phyloP scores from a whole-genome alignment of 352 stramenopile genomes.

The Detonula confervacea region DNA sequence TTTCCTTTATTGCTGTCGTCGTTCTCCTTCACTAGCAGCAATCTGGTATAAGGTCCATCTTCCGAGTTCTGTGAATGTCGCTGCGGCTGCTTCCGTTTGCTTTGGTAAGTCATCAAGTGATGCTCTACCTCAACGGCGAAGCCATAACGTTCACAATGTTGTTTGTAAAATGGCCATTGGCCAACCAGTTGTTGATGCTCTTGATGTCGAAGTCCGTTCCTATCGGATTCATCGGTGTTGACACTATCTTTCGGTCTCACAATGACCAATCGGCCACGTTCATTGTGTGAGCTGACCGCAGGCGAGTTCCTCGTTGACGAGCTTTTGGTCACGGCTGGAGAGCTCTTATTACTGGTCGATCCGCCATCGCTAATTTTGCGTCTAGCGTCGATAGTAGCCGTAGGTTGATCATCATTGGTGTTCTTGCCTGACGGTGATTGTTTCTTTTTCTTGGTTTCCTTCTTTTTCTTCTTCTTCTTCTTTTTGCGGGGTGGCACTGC shows the following conservation, averaged over 20 bases:
- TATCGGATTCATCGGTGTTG: neutral
- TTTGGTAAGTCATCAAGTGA: neutral
- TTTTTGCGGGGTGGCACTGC: neutral
- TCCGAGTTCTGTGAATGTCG: neutral
- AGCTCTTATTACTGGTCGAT: no score
- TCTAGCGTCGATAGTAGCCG: neutral
- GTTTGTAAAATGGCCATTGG: conserved; percentile 30
- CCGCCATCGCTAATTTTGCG: no score
- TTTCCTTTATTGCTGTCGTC: neutral
- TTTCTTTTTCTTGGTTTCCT: neutral
- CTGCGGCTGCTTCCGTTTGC: neutral
- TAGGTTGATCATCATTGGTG: neutral
- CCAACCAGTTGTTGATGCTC: neutral
- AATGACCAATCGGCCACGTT: conserved; percentile 20
- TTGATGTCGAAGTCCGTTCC: neutral
- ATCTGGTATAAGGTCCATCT: conserved; percentile 8
- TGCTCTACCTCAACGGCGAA: conserved; percentile 30
- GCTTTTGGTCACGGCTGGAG: no score
- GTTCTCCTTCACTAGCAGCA: conserved; percentile 13
- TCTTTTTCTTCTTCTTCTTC: neutral
- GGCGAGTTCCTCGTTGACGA: no score
- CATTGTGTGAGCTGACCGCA: neutral
- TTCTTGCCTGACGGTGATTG: no score
- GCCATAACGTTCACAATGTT: conserved; percentile 28
- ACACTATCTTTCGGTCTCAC: neutral